phyloP scores from a whole-genome alignment of 75 land plant genomes.

The Larix kaempferi region DNA sequence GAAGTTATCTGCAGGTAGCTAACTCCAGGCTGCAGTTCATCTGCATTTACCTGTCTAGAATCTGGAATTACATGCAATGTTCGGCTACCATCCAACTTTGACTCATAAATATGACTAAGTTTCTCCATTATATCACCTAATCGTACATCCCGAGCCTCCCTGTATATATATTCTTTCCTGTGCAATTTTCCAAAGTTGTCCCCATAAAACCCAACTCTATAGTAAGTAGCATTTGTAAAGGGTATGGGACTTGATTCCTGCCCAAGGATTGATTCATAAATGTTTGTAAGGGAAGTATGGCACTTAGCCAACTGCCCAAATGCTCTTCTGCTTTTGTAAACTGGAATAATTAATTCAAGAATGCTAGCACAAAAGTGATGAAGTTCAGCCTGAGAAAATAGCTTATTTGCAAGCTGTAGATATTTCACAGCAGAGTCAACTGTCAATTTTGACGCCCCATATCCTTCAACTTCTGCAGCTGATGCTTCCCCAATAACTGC shows the following conservation, averaged over 20 bases:
- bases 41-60: slow-evolving; percentile 96
- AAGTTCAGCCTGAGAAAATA: slow-evolving; percentile 96
- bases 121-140: slow-evolving; percentile 98
- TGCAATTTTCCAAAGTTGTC: slow-evolving; percentile 86
- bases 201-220: slow-evolving; percentile 99
- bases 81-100: slow-evolving; percentile 77
- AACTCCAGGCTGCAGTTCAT: slow-evolving; percentile 80
- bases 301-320: slow-evolving; percentile 97
- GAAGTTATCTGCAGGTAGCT: slow-evolving; percentile 97
- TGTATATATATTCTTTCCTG: slow-evolving; percentile 84
- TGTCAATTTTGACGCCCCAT: slow-evolving; percentile 98
- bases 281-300: slow-evolving; percentile 82
- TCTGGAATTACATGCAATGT: slow-evolving; percentile 96
- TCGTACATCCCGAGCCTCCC: slow-evolving; percentile 96
- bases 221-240: slow-evolving; percentile 96
- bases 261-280: slow-evolving; percentile 93
- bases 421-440: slow-evolving; percentile 99
- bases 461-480: slow-evolving; percentile 98
- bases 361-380: slow-evolving; percentile 97
- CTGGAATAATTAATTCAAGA: slow-evolving; percentile 94
- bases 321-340: slow-evolving; percentile 84
- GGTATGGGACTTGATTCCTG: slow-evolving; percentile 98
- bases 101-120: slow-evolving; percentile 92
- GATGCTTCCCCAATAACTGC: slow-evolving; percentile 80
- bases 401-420: slow-evolving; percentile 93